Evolutionary conservation across 2,329 filamentous ascomycete species (phyloP).

Genomic region (Pseudohalonectria lignicola): DNA sequence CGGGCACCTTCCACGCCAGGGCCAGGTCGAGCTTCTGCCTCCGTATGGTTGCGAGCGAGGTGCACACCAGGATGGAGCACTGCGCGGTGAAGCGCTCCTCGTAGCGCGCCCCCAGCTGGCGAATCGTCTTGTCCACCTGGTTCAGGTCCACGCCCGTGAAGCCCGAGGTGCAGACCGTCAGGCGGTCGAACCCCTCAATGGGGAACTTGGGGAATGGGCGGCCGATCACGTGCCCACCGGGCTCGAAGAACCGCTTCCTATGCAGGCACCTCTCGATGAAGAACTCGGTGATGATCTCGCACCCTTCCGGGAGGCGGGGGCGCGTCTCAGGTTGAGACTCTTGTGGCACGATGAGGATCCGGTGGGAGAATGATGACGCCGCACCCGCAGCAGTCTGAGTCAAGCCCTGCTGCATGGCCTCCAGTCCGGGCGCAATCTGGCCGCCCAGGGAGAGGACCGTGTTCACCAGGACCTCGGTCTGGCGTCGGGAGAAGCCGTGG

Average conservation of each 20-base stretch:
- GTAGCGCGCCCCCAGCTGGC: conserved; percentile 69
- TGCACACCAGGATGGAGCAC: conserved; percentile 70
- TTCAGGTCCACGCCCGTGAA: conserved; percentile 78
- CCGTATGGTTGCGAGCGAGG: conserved; percentile 42
- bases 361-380: conserved; percentile 19
- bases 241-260: conserved; percentile 59
- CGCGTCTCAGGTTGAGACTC: conserved; percentile 32
- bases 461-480: conserved; percentile 34
- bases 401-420: no score
- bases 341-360: conserved; percentile 46
- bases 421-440: conserved; percentile 27
- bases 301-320: conserved; percentile 24
- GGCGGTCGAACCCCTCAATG: conserved; percentile 54
- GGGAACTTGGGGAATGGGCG: conserved; percentile 64
- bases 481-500: conserved; percentile 43
- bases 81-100: conserved; percentile 63
- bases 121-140: conserved; percentile 69
- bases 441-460: conserved; percentile 38
- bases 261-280: conserved; percentile 87
- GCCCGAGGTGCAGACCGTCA: conserved; percentile 69
- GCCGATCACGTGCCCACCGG: conserved; percentile 60
- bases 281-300: conserved; percentile 68
- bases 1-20: conserved; percentile 61
- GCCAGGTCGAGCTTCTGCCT: conserved; percentile 74
- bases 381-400: conserved; percentile 17